Base-by-base conservation (phyloP, 352 stramenopile species). In the Phytopythium boreale region DNA sequence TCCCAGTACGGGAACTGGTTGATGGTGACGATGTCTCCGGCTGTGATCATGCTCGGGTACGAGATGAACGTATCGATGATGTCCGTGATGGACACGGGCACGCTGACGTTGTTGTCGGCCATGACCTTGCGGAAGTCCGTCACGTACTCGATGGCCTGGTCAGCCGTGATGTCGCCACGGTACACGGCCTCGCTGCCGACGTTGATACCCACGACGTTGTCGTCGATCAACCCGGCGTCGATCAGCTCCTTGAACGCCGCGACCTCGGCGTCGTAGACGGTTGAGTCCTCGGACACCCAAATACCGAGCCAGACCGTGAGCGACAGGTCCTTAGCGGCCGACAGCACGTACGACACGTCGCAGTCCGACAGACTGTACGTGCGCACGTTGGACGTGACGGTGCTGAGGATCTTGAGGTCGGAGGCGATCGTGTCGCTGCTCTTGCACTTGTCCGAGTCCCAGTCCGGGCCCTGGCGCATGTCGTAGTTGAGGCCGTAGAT, bases 1-100 rank as follows among this genome's bases (percentile, higher is more conserved):
- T 93, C 84, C 87, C 87, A 95, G 78, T 84, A 95, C 27, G 87
- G 87, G 68, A 95, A 95, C 76, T 89, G 76, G 77, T 95, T 95
- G 63, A 85, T 80, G 11, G 82, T 90, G 59, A 95, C 82, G 34
- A 95, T 84, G 61, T 95, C 84, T 17, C 82, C 76, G 6, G 83
- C 85, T 56, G 74, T 75, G 56, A 95, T 62, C 57, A 95, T 88
- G 59, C 87, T 68, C n/a, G 84, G 83, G 72, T 95, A 89, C 72
- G 77, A 26, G 22, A 89, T 64, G 64, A 95, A 82, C 59, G 80
- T 82, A 63, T 93, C 87, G 64, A 89, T 68, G 65, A 93, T 93
- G 69, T 95, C 87, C 8, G 87, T 93, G 62, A 93, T 89, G 31
- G 83, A 83, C 26, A 95, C 74, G 0, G 79, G 79, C 12, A 81